phyloP scores from a whole-genome alignment of 2,329 filamentous ascomycete species.

The Hypoxylon sp. region DNA sequence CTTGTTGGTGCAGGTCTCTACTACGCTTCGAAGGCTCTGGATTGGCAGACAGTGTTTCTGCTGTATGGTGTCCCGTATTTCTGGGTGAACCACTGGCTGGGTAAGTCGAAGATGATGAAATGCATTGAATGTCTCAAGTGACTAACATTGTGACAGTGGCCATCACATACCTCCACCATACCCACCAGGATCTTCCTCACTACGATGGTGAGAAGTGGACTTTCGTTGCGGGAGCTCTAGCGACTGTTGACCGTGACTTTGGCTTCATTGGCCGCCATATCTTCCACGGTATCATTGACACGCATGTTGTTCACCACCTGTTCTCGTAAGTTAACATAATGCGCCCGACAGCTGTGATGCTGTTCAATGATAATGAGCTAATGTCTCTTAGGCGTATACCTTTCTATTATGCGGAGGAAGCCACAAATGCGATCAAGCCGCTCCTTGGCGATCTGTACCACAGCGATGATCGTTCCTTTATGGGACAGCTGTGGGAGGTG shows the following conservation, averaged over 20 bases:
- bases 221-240: slow-evolving; percentile 73
- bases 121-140: slow-evolving; percentile 8
- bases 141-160: slow-evolving; percentile 65
- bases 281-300: slow-evolving; percentile 76
- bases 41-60: slow-evolving; percentile 69
- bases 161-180: slow-evolving; percentile 83
- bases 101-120: slow-evolving; percentile 57
- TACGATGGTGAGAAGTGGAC: slow-evolving; percentile 73
- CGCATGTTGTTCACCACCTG: slow-evolving; percentile 70
- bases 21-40: slow-evolving; percentile 66
- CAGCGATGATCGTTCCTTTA: slow-evolving; percentile 55
- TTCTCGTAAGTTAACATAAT: slow-evolving; percentile 58
- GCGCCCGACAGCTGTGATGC: neutral
- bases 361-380: slow-evolving; percentile 15
- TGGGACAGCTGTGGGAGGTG: slow-evolving; percentile 53
- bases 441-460: slow-evolving; percentile 65
- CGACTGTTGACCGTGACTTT: slow-evolving; percentile 75
- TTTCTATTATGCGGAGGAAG: slow-evolving; percentile 68
- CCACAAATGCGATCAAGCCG: slow-evolving; percentile 63
- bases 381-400: slow-evolving; percentile 58
- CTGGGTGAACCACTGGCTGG: slow-evolving; percentile 80
- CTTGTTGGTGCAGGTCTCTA: slow-evolving; percentile 67
- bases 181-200: slow-evolving; percentile 70
- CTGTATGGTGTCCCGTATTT: slow-evolving; percentile 76
- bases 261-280: slow-evolving; percentile 75